Conservation (phyloP, 2,329 filamentous ascomycete genomes). For the Rhinocladiella mackenziei region DNA sequence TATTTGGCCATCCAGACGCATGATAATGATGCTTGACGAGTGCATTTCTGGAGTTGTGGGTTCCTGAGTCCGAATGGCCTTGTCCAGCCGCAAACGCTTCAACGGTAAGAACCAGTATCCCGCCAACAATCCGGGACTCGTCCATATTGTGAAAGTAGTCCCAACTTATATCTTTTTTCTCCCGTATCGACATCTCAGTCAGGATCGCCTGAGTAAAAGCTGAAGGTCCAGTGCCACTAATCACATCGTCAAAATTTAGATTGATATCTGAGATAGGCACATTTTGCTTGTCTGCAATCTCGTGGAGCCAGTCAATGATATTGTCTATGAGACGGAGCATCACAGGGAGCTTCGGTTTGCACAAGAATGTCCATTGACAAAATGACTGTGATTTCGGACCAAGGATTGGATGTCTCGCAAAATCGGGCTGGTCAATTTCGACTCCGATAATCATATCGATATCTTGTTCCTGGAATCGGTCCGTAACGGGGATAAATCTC, state of each 20-base stretch:
- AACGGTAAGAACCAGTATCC: slow-evolving; percentile 64
- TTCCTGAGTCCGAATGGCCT: slow-evolving; percentile 68
- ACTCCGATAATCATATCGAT: slow-evolving; percentile 67
- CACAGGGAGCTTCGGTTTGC: slow-evolving; percentile 63
- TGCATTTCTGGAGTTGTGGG: slow-evolving; percentile 62
- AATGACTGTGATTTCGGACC: slow-evolving; percentile 67
- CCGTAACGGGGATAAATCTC: slow-evolving; percentile 59
- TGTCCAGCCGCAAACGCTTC: slow-evolving; percentile 70
- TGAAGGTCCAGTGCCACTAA: slow-evolving; percentile 67
- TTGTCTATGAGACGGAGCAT: slow-evolving; percentile 66
- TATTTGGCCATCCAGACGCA: slow-evolving; percentile 66
- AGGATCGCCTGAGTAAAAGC: slow-evolving; percentile 65
- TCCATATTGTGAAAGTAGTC: slow-evolving; percentile 61
- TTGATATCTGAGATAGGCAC: slow-evolving; percentile 58
- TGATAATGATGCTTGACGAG: slow-evolving; percentile 73
- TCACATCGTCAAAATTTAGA: slow-evolving; percentile 68
- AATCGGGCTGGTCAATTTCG: slow-evolving; percentile 67
- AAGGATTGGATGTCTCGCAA: slow-evolving; percentile 59
- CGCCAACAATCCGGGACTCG: slow-evolving; percentile 62
- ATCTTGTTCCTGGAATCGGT: slow-evolving; percentile 58
- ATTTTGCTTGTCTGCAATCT: slow-evolving; percentile 56
- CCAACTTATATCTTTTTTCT: slow-evolving; percentile 54
- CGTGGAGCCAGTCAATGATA: slow-evolving; percentile 63
- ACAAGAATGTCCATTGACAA: slow-evolving; percentile 73
- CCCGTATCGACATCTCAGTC: slow-evolving; percentile 57